Evolutionary conservation across 1,284 basidiomycete species (phyloP).

Genomic region (Neonothopanus nambi): DNA sequence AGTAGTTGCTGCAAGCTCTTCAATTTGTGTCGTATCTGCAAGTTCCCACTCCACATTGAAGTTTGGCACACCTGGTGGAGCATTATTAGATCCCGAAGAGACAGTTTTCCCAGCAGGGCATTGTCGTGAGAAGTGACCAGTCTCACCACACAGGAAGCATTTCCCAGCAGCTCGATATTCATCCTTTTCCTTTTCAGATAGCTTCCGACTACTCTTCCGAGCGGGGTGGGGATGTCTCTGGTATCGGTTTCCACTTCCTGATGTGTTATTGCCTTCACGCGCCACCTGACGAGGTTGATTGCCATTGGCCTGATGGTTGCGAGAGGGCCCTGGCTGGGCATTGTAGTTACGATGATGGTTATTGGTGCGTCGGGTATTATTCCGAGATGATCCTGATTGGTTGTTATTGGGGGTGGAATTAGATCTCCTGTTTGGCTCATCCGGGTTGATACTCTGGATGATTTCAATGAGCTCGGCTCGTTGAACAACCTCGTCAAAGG

Average conservation of each 20-base stretch:
- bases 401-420: background rate
- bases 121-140: constrained; percentile 19
- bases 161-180: constrained; percentile 17
- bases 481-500: background rate
- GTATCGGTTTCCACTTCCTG: background rate
- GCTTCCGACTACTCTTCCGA: background rate
- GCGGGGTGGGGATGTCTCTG: background rate
- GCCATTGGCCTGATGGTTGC: background rate
- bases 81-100: background rate
- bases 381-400: background rate
- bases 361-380: background rate
- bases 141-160: constrained; percentile 22
- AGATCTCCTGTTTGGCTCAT: background rate
- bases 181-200: constrained; percentile 18
- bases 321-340: background rate
- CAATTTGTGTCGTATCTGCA: background rate
- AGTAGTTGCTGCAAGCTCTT: constrained; percentile 5
- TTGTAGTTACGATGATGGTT: background rate
- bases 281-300: no score
- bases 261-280: no score
- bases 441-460: no score
- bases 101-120: constrained; percentile 21
- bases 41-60: background rate
- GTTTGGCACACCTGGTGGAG: constrained; percentile 18
- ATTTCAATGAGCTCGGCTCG: constrained; percentile 7